Evolutionary conservation across 495 filamentous ascomycete species (phyloP), one percentile per base, ranked within the genome.

Genomic region (Neurospora terricola): DNA sequence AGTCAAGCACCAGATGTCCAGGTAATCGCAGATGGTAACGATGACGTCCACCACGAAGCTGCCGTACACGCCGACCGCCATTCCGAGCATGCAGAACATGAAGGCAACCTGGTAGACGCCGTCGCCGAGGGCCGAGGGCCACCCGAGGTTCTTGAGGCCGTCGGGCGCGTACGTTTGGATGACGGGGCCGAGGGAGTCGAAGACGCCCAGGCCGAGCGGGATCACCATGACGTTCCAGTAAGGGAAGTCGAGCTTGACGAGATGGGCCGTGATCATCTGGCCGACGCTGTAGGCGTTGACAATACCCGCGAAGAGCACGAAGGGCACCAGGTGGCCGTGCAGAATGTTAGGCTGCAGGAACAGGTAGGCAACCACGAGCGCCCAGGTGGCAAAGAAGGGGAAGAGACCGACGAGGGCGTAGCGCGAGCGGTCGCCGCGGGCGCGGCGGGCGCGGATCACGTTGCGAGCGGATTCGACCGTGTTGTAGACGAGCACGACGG

Each of bases 1-100:
- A 0, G 92, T 97, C 81, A 98, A 85, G 78, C 96, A 99, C 93
- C 93, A 98, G 77, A 99, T 99, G 80, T 99, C 96, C 72, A 97
- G 86, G 80, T 97, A 96, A 78, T 98, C 96, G 80, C 96, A 99
- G 77, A 99, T 99, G 34, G 94, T 95, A 12, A 94, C 92, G 75
- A 98, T 96, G 38, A 98, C 93, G 80, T 98, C 96, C 66, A 92
- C 92, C 75, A 98, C 92, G 78, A 99, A 98, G 80, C 93, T 97
- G 68, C 94, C 94, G 85, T 99, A 97, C 12, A 98, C 87, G 54
- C 95, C 96, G 73, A 96, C 78, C 0, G 89, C 90, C 73, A 92
- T 80, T 23, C 96, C 96, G 12, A 98, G 81, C 79, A 92, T 93
- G 76, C 87, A 87, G 80, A 95, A 97, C 72, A 97, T 86, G 81